Evolutionary conservation across 768 basidiomycete genomes (phyloP), one percentile per base, ranked within the genome.

Genomic region (Nidula microcarpa): DNA sequence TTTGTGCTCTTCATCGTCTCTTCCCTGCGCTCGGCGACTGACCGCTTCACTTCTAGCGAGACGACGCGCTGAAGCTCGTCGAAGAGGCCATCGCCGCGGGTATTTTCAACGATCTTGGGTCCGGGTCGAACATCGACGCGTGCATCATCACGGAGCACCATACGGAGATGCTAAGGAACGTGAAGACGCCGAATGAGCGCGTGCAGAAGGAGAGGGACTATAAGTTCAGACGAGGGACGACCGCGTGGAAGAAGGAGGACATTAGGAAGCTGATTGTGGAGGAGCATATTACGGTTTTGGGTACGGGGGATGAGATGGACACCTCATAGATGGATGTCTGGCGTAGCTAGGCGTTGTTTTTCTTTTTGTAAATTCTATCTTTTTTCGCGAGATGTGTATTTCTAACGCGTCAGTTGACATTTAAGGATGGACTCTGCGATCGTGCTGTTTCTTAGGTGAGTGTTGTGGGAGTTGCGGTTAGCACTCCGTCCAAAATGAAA

Each of bases 31-130:
- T 36, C 47, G 17, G 17, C 33, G 18, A 32, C 51, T 43, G 30
- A 54, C 1, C 49, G 36, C 10, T 16, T 53, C 13, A 18, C 17
- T 33, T 43, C 47, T 68, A 95, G 90, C 82, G 90, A 39, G 80
- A 83, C 41, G 87, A 89, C 23, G 96, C 94, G 2, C 81, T 98
- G 47, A 74, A 75, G 5, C 78, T 98, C 16, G 94, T 98, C 36
- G 84, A 87, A 53, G 78, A 84, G 37, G 95, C 97, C 45, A 86
- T 99, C 62, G 85, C 89, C 18, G 91, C 93, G 2, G 97, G 97
- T 80, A 95, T 99, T 66, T 98, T 97, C 82, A 98, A 99, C 75
- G 97, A 99, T 75, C 84, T 98, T 34, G 97, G 97, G 3, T 98
- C 96, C 0, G 97, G 97, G 43, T 94, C 92, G n/a, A 98, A 99